Percentiles rank a stretch among this genome's conserved stretches.
These are phyloP conservation scores for Xylariales sp. DNA, from an alignment of 2,329 filamentous ascomycete genomes.

Conservation along the genomic window DNA sequence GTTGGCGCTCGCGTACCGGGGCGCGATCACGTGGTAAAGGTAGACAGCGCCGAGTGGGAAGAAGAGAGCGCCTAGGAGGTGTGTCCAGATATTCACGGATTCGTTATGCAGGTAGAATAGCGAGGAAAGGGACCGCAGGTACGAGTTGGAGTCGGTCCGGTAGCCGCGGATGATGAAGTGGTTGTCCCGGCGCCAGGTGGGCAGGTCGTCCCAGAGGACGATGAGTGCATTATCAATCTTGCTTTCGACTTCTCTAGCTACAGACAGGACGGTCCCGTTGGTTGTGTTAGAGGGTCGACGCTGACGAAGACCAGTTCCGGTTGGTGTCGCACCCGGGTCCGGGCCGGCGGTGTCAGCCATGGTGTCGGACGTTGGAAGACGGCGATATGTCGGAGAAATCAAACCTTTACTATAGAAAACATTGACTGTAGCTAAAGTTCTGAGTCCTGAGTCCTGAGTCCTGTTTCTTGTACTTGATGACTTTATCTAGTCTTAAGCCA, in stretches of 20 bases:
- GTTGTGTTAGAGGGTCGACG: constrained; percentile 19
- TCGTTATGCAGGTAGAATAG: constrained; percentile 56
- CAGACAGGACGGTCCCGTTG: constrained; percentile 19
- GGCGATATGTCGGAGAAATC: too few relatives aligned
- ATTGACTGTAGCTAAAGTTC: too few relatives aligned
- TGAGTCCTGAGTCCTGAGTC: too few relatives aligned
- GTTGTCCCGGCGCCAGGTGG: constrained; percentile 57
- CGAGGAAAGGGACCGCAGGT: constrained; percentile 39
- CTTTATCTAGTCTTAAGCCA: too few relatives aligned
- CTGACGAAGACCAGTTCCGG: constrained; percentile 24
- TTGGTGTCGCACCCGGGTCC: constrained; percentile 8
- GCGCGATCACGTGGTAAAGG: constrained; percentile 53
- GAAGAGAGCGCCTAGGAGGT: constrained; percentile 59
- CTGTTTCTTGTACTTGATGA: too few relatives aligned
- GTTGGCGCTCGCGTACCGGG: constrained; percentile 62
- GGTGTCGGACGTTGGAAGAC: constrained; percentile 1
- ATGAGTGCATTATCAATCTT: constrained; percentile 38
- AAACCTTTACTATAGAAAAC: too few relatives aligned
- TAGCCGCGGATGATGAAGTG: constrained; percentile 51
- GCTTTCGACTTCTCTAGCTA: constrained; percentile 31
- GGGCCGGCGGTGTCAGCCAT: constrained; percentile 2
- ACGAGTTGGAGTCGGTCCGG: constrained; percentile 45
- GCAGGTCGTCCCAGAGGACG: constrained; percentile 54
- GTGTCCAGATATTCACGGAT: constrained; percentile 59
- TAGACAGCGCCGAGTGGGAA: constrained; percentile 48